Evolutionary conservation across 2,329 filamentous ascomycete species (phyloP).

Genomic region (Microcera coccophila): DNA sequence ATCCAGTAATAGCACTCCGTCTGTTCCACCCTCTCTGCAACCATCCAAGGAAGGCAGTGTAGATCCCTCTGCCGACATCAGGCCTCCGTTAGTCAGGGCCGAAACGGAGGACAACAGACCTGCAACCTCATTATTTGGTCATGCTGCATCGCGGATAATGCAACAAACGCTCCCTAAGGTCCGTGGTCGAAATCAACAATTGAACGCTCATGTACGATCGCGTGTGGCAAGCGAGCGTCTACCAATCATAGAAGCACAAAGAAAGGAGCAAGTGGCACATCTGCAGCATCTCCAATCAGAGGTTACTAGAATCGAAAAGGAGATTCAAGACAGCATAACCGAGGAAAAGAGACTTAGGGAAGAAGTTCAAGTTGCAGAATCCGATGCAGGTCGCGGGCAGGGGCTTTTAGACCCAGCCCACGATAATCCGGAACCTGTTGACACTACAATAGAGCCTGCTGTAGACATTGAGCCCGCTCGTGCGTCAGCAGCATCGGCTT

Average conservation of each 20-base stretch:
- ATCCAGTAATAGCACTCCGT: constrained; percentile 31
- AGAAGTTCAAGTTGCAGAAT: constrained; percentile 22
- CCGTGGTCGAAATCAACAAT: constrained; percentile 7
- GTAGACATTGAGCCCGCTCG: no score
- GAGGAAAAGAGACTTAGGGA: constrained; percentile 33
- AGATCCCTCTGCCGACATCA: constrained; percentile 10
- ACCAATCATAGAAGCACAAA: constrained; percentile 34
- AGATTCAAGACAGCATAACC: constrained; percentile 39
- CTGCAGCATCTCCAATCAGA: constrained; percentile 46
- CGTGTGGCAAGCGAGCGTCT: constrained; percentile 36
- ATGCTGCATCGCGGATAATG: neutral
- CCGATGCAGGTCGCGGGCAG: constrained; percentile 4
- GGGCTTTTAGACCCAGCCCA: no score
- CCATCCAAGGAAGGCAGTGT: constrained; percentile 26
- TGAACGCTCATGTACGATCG: constrained; percentile 26
- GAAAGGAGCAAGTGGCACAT: constrained; percentile 41
- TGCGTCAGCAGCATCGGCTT: no score
- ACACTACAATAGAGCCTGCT: no score
- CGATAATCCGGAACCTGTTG: no score
- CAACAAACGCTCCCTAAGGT: constrained; percentile 10
- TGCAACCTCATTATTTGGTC: constrained; percentile 9
- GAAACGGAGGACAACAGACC: constrained; percentile 3
- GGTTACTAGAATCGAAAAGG: constrained; percentile 45
- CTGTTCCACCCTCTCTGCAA: constrained; percentile 21
- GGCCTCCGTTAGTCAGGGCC: neutral